Percentiles rank a stretch among this genome's conserved stretches.
Conservation (phyloP, 371 early-diverging fungal species). For the Mortierella sp. region DNA sequence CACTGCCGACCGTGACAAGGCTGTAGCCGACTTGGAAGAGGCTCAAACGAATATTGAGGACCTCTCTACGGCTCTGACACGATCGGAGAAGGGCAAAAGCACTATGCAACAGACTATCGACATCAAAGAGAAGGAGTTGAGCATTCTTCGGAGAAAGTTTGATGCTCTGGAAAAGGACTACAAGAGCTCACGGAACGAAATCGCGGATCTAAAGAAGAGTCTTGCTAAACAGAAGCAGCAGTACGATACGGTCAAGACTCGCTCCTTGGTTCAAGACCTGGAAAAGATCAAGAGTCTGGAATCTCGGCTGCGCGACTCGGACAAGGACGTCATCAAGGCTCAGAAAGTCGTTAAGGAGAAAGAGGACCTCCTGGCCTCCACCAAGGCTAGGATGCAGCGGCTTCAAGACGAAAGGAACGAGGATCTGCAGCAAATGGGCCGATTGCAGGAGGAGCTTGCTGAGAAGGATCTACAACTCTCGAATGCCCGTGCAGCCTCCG, state of each 20-base stretch:
- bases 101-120: slow-evolving; percentile 5
- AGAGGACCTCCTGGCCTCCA: neutral
- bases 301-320: neutral
- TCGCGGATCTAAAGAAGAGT: slow-evolving; percentile 11
- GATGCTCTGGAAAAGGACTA: neutral
- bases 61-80: slow-evolving; percentile 13
- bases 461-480: slow-evolving; percentile 25
- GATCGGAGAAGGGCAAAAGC: slow-evolving; percentile 25
- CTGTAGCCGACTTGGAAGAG: slow-evolving; percentile 14
- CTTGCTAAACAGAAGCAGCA: slow-evolving; percentile 6
- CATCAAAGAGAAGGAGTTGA: slow-evolving; percentile 4
- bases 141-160: neutral
- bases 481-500: slow-evolving; percentile 9
- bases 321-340: neutral
- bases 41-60: slow-evolving; percentile 11
- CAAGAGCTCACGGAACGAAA: too few species aligned
- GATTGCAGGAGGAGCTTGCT: slow-evolving; percentile 34
- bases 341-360: slow-evolving; percentile 10
- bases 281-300: slow-evolving; percentile 12
- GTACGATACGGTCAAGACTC: slow-evolving; percentile 2
- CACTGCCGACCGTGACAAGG: slow-evolving; percentile 6
- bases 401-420: slow-evolving; percentile 30
- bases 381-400: slow-evolving; percentile 4
- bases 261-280: slow-evolving; percentile 9
- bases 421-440: slow-evolving; percentile 8